phyloP scores from a whole-genome alignment of 331 rosid species.

The Pyrus hybrid region DNA sequence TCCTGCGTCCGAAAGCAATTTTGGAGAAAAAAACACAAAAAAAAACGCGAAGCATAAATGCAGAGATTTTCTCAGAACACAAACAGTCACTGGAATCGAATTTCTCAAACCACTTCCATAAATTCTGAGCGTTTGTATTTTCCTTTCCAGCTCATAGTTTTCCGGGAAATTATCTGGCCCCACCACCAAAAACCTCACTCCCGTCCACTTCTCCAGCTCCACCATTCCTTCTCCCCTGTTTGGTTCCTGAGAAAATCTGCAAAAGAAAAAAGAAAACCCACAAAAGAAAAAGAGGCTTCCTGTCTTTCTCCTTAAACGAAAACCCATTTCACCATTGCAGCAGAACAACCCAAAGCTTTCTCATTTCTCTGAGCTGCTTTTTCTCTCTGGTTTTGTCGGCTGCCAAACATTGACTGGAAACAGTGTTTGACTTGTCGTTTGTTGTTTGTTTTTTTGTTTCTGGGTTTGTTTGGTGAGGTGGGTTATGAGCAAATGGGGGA shows the following conservation, averaged over 20 bases:
- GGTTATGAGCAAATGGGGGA: constrained; percentile 54
- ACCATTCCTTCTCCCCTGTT: constrained; percentile 11
- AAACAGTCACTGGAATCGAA: constrained; percentile 9
- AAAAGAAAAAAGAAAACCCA: neutral
- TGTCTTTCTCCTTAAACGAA: constrained; percentile 16
- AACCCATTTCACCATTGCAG: neutral
- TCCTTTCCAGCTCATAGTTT: constrained; percentile 4
- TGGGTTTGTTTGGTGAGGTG: constrained; percentile 1
- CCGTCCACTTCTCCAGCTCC: neutral
- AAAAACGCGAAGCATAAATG: neutral
- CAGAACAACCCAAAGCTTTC: neutral
- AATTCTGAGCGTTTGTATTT: constrained; percentile 12
- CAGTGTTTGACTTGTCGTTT: neutral
- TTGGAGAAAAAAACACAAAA: neutral
- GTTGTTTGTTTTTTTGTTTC: constrained; percentile 7
- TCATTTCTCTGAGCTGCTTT: neutral
- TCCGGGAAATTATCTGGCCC: constrained; percentile 28
- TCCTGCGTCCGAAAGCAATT: neutral
- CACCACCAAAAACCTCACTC: constrained; percentile 13
- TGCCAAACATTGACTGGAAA: constrained; percentile 15
- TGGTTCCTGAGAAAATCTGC: constrained; percentile 31
- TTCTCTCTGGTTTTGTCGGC: neutral
- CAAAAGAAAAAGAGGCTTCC: constrained; percentile 15
- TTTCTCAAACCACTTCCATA: constrained; percentile 11
- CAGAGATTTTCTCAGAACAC: constrained; percentile 16